A percentile compares a stretch with the other conserved stretches of the same genome.
Conservation (phyloP, 345 rosid species). For the Pistacia vera region DNA sequence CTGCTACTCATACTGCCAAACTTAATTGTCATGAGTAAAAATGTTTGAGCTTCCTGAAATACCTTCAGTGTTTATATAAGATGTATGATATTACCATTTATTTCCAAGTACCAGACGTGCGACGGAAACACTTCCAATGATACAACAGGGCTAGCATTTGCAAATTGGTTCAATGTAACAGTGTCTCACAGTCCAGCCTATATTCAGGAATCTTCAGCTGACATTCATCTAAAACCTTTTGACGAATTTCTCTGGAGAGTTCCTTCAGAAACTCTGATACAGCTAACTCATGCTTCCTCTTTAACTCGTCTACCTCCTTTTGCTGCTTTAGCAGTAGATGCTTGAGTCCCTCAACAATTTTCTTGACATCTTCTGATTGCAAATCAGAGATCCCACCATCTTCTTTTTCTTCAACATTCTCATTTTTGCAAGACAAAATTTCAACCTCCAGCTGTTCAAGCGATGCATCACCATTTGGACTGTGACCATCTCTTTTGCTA, state of each 20-base stretch:
- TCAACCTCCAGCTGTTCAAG: constrained; percentile 21
- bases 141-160: neutral
- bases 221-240: constrained; percentile 48
- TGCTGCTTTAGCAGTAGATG: constrained; percentile 60
- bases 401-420: constrained; percentile 16
- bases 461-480: constrained; percentile 21
- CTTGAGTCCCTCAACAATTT: constrained; percentile 56
- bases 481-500: constrained; percentile 17
- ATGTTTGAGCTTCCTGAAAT: neutral
- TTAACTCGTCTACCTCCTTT: constrained; percentile 67
- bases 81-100: neutral
- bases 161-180: neutral
- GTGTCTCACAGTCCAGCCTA: neutral
- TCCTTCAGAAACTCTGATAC: constrained; percentile 62
- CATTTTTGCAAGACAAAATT: constrained; percentile 5
- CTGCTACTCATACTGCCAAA: neutral
- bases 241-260: constrained; percentile 51
- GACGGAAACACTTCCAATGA: constrained; percentile 2
- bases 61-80: neutral
- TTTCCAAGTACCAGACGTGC: constrained; percentile 2
- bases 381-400: constrained; percentile 1
- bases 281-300: constrained; percentile 54
- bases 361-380: constrained; percentile 37
- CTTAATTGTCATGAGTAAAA: neutral
- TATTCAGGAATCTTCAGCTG: constrained; percentile 38